phyloP scores from a whole-genome alignment of 2,329 filamentous ascomycete species.

The Exophiala oligosperma region DNA sequence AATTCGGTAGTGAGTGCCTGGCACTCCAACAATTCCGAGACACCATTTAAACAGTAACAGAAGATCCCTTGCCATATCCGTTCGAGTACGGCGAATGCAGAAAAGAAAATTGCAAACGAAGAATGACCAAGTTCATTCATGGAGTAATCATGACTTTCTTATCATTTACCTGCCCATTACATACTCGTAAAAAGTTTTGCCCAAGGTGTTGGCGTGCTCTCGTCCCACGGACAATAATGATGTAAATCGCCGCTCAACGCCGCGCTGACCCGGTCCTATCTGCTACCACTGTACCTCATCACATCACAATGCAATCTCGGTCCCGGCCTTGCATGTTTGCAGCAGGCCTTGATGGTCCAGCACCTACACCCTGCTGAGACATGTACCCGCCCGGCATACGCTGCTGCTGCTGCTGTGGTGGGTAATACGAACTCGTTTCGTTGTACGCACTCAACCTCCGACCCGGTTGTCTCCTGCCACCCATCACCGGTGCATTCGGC shows the following conservation, averaged over 20 bases:
- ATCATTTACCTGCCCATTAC: too few relatives aligned
- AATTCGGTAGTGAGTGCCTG: too few relatives aligned
- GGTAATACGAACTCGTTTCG: conserved; percentile 17
- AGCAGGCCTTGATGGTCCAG: neutral
- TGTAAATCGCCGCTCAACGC: neutral
- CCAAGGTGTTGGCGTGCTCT: too few relatives aligned
- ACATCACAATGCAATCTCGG: conserved; percentile 25
- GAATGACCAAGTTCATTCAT: too few relatives aligned
- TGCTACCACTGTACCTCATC: neutral
- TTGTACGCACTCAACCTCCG: conserved; percentile 21
- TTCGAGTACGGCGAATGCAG: too few relatives aligned
- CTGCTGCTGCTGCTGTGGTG: conserved; percentile 4
- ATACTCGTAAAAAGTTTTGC: too few relatives aligned
- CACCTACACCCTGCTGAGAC: neutral
- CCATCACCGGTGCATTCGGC: conserved; percentile 12
- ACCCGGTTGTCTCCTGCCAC: conserved; percentile 10
- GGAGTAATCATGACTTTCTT: too few relatives aligned
- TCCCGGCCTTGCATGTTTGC: conserved; percentile 12
- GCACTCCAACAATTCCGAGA: too few relatives aligned
- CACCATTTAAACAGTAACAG: too few relatives aligned
- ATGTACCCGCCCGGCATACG: neutral
- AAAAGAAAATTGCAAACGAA: too few relatives aligned
- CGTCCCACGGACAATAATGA: neutral
- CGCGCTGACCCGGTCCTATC: too few relatives aligned
- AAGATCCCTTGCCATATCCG: too few relatives aligned